phyloP scores from a whole-genome alignment of 257 asterid genomes.

The Primulina huaijiensis region DNA sequence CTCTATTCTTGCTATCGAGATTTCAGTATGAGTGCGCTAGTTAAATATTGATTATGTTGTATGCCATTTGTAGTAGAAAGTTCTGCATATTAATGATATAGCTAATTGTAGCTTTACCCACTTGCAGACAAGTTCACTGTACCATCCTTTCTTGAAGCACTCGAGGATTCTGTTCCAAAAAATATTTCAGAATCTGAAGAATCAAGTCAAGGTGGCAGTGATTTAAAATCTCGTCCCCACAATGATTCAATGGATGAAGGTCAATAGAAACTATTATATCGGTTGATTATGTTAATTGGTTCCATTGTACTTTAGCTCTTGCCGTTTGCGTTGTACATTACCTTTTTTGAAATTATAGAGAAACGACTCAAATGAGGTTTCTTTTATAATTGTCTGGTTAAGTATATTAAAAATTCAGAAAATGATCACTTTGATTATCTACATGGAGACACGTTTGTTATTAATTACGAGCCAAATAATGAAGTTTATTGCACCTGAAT shows the following conservation, averaged over 20 bases:
- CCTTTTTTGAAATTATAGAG: conserved; percentile 8
- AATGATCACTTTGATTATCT: not conserved
- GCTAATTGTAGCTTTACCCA: conserved; percentile 6
- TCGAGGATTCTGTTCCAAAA: conserved; percentile 75
- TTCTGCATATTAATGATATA: not conserved
- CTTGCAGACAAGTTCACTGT: conserved; percentile 79
- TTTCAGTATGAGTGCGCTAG: not conserved
- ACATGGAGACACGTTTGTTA: too few relatives aligned
- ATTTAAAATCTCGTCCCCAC: conserved; percentile 41
- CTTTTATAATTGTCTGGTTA: conserved; percentile 13
- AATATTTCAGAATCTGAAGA: conserved; percentile 42
- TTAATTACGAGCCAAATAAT: too few relatives aligned
- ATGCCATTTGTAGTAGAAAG: conserved; percentile 9
- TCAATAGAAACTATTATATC: conserved; percentile 31
- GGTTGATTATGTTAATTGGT: conserved; percentile 12
- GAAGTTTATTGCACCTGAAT: conserved; percentile 43
- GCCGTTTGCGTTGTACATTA: conserved; percentile 13
- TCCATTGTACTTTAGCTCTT: conserved; percentile 21
- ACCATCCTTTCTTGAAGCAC: conserved; percentile 93
- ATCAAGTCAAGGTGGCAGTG: conserved; percentile 38
- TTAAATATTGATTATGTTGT: not conserved
- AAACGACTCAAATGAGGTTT: conserved; percentile 11
- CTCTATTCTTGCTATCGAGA: not conserved
- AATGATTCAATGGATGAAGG: conserved; percentile 83
- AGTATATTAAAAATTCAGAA: conserved; percentile 4